Evolutionary conservation across 805 yeast species (phyloP), one percentile per base, ranked within the genome.

Genomic region (Suhomyces tanzawaensis): DNA sequence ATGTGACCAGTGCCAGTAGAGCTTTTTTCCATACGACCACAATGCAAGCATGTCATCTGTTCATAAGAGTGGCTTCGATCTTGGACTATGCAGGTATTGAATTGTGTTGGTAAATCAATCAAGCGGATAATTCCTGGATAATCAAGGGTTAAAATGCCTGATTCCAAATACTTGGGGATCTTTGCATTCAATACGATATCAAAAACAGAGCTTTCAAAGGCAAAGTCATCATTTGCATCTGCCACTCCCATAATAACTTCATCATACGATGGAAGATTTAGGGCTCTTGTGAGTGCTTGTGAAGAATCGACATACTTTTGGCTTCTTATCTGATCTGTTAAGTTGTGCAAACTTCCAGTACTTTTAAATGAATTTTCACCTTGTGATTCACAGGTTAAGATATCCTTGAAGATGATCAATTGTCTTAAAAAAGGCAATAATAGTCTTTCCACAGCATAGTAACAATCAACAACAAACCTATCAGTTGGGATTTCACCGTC

Each of bases 91-190:
- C 70, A 55, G 5, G 51, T 44, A 37, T 50, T 52, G 39, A 55
- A 62, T 44, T 71, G 68, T 11, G 49, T 43, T 9, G 88, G 83
- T 31, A 83, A 53, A 33, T 74, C 72, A 23, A 76, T 64, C 34
- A 82, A 58, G 36, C 72, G 73, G 2, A 77, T 62, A 5, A 71
- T 66, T 9, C 81, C 81, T 4, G 86, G 82, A 45, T 69, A 77
- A 17, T 73, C 80, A 18, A 72, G 39, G 2, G 52, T 28, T 19
- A 61, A 47, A 12, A 56, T 47, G 6, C 62, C 63, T 4, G 36
- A 29, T 19, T 48, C 53, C 15, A 42, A 27, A 28, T 46, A 49
- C 26, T 50, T 55, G 3, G 62, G 62, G 24, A 61, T 56, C 43
- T 57, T 57, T 3, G 61, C 56, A 32, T 43, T 37, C 4, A 51